A percentile compares a stretch with the other conserved stretches of the same genome.
Conservation (phyloP, 2,329 filamentous ascomycete genomes). For the Beauveria varroae region DNA sequence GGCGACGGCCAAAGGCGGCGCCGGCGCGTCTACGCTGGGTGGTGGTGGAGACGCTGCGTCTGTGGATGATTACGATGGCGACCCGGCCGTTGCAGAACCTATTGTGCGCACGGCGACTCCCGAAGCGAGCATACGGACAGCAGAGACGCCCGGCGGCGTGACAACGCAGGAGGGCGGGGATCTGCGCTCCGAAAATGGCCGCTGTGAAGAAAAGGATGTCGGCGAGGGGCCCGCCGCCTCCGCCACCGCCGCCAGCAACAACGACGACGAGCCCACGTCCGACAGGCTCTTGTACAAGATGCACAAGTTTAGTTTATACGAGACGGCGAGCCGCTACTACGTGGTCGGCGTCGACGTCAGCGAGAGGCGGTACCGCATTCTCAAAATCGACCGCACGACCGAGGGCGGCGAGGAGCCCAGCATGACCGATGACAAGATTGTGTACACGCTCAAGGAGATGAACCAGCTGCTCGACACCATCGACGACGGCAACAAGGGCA, state of each 20-base stretch:
- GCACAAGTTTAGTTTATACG: conserved; percentile 97
- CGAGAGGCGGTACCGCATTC: conserved; percentile 79
- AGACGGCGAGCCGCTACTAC: conserved; percentile 89
- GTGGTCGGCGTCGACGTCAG: conserved; percentile 88
- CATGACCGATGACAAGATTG: conserved; percentile 88
- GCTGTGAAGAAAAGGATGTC: neutral
- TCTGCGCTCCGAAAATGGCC: neutral
- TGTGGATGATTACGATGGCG: conserved; percentile 48
- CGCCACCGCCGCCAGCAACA: conserved; percentile 15
- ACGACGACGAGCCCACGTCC: conserved; percentile 25
- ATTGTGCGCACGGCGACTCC: conserved; percentile 50
- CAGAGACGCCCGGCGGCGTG: neutral
- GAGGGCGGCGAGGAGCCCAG: conserved; percentile 70
- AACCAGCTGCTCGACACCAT: conserved; percentile 88
- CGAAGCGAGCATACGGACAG: conserved; percentile 28
- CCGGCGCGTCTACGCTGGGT: conserved; percentile 50
- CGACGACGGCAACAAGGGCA: conserved; percentile 86
- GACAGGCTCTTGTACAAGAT: conserved; percentile 54
- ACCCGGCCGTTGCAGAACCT: conserved; percentile 48
- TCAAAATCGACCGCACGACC: conserved; percentile 89
- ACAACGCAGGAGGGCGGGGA: neutral
- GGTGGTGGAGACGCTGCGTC: conserved; percentile 47
- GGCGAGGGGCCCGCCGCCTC: conserved; percentile 1
- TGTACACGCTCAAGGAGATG: conserved; percentile 90
- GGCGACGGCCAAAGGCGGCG: conserved; percentile 13